Base-by-base conservation (phyloP, 2,329 filamentous ascomycete genomes). In the Pseudocercospora fuligena region DNA sequence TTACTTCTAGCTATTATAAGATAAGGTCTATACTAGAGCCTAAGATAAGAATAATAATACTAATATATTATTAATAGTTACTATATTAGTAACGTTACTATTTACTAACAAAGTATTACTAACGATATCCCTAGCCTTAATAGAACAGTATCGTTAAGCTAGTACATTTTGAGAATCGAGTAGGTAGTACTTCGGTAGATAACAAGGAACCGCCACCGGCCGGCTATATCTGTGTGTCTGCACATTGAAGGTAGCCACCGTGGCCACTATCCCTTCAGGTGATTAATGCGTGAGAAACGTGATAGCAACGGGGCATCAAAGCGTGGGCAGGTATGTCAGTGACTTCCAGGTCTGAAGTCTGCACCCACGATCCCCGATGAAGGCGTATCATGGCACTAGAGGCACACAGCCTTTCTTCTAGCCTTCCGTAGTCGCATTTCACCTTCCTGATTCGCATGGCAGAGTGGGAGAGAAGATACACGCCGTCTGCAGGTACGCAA, bases 131-230 rank as follows among this genome's bases (percentile, higher is more conserved):
- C n/a, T n/a, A n/a, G n/a, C n/a, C n/a, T n/a, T n/a, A n/a, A n/a
- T n/a, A 6, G 40, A 43, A 43, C 40, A 5, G 40, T 7, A n/a
- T 43, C 6, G 6, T 19, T 16, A 9, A 19, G 27, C 23, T 12
- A 56, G 27, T 16, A 33, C 47, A 27, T 27, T 16, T 6, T 16
- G 51, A 56, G 12, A 14, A 56, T 56, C 23, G 16, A 27, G 51
- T 19, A 16, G 51, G 51, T 56, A 23, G 51, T 56, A 56, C 27
- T 56, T 56, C 47, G 47, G 27, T 56, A 5, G 16, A 56, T 51
- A n/a, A 16, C 4, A 6, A 43, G 6, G 40, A 43, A 43, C 40
- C 40, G 14, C 40, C 16, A 43, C 40, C 40, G 40, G 40, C 14
- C 6, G 7, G 1, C 16, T 16, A 43, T 19, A 16, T 36, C 33